A percentile compares a stretch with the other conserved stretches of the same genome.
These are phyloP conservation scores for Lineolata rhizophorae DNA, from an alignment of 495 filamentous ascomycete species.

Conservation along the genomic window DNA sequence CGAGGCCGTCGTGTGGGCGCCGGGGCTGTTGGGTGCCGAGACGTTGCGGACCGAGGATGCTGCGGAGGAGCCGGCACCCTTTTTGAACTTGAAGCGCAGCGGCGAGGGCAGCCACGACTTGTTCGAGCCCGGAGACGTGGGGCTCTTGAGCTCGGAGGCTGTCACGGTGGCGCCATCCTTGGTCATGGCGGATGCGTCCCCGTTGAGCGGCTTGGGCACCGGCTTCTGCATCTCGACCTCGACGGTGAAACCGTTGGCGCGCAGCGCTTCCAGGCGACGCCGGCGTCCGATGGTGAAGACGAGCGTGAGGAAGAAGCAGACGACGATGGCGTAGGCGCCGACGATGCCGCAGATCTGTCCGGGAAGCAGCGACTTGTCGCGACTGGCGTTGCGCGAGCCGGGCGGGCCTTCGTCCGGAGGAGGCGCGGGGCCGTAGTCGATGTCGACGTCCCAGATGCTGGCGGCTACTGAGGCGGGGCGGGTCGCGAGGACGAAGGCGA, in stretches of 20 bases:
- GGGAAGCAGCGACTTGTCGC: slow-evolving; percentile 38
- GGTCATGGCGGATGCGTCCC: neutral
- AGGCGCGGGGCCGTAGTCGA: neutral
- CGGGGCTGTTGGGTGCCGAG: slow-evolving; percentile 5
- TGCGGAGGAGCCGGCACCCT: slow-evolving; percentile 11
- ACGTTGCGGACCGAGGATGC: neutral
- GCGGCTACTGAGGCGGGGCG: neutral
- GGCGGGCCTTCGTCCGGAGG: neutral
- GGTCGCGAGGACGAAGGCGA: too few relatives aligned
- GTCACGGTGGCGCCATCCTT: neutral
- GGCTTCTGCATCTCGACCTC: slow-evolving; percentile 44
- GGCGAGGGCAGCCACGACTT: slow-evolving; percentile 7
- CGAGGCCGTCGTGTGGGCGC: slow-evolving; percentile 25
- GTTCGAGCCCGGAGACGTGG: slow-evolving; percentile 15
- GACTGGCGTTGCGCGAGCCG: neutral
- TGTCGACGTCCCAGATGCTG: neutral
- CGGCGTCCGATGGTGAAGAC: slow-evolving; percentile 41
- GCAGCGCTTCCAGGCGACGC: slow-evolving; percentile 30
- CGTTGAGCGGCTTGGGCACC: neutral
- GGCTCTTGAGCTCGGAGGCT: slow-evolving; percentile 5
- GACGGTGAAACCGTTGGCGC: slow-evolving; percentile 24
- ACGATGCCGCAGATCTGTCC: slow-evolving; percentile 59
- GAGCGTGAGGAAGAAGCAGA: slow-evolving; percentile 53
- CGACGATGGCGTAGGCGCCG: slow-evolving; percentile 57
- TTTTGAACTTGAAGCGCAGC: slow-evolving; percentile 12